Percentiles rank a stretch among this genome's conserved stretches.
These are phyloP conservation scores for Cordyceps cicadae DNA, from an alignment of 2,329 filamentous ascomycete species.

Conservation along the genomic window DNA sequence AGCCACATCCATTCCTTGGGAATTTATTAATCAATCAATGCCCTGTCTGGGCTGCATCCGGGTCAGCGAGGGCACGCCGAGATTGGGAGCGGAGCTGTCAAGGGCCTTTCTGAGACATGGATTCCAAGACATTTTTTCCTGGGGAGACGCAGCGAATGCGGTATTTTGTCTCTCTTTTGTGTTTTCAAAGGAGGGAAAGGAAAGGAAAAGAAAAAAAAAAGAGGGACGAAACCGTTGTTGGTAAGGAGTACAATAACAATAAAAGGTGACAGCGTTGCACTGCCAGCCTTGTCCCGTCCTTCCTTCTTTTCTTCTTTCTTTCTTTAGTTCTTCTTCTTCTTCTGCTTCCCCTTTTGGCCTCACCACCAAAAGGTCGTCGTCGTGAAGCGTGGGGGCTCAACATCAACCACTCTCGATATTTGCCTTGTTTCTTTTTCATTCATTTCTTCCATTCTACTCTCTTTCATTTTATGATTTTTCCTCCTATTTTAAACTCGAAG, in stretches of 20 bases:
- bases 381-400: neutral
- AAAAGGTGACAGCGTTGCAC: neutral
- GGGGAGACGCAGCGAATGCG: neutral
- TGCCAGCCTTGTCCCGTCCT: neutral
- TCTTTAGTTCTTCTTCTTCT: neutral
- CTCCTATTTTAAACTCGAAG: neutral
- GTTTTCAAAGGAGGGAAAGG: too few species aligned
- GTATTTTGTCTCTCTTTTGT: neutral
- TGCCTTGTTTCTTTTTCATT: neutral
- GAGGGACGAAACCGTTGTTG: neutral
- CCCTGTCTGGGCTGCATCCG: neutral
- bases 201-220: neutral
- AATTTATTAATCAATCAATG: neutral
- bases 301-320: neutral
- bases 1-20: neutral
- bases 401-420: neutral
- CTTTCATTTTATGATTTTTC: neutral
- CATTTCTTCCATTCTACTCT: neutral
- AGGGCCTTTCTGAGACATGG: constrained; percentile 1
- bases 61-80: neutral
- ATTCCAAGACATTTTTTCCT: constrained; percentile 1
- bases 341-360: neutral
- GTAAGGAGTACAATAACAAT: neutral
- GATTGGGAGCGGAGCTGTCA: neutral
- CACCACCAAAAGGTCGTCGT: neutral